phyloP scores from a whole-genome alignment of 768 basidiomycete genomes.

The Tulasnella calospora region DNA sequence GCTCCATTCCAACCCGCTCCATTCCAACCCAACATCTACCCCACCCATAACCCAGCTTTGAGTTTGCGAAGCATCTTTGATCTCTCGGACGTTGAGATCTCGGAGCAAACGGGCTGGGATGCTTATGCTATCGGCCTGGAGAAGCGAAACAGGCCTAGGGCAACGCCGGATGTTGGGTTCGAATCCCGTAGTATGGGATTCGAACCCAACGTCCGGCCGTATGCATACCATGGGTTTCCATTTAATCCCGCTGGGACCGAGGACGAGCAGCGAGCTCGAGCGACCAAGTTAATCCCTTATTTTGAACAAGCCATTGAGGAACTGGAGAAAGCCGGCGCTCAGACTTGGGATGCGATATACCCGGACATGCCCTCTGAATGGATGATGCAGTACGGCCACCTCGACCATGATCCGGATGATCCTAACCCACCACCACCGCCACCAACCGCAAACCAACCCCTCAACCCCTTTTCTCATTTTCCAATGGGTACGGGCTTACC shows the following conservation, averaged over 20 bases:
- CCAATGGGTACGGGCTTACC: too few relatives aligned
- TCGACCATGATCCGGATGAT: conserved; percentile 22
- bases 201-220: too few relatives aligned
- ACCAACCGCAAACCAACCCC: too few relatives aligned
- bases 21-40: neutral
- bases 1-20: too few relatives aligned
- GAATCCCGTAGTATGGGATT: too few relatives aligned
- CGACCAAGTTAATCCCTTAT: conserved; percentile 35
- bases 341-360: conserved; percentile 44
- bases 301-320: conserved; percentile 38
- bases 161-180: neutral
- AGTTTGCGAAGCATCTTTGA: neutral
- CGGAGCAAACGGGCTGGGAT: conserved; percentile 5
- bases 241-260: neutral
- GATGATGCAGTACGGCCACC: conserved; percentile 4
- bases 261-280: conserved; percentile 27
- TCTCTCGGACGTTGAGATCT: neutral
- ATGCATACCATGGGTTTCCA: neutral
- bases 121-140: conserved; percentile 1
- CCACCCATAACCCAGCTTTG: neutral
- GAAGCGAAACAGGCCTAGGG: neutral
- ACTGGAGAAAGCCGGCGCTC: conserved; percentile 41
- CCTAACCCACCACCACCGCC: neutral
- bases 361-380: conserved; percentile 32
- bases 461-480: too few relatives aligned